Evolutionary conservation across 2,329 filamentous ascomycete genomes (phyloP).

Genomic region (Pseudocercospora fijiensis): DNA sequence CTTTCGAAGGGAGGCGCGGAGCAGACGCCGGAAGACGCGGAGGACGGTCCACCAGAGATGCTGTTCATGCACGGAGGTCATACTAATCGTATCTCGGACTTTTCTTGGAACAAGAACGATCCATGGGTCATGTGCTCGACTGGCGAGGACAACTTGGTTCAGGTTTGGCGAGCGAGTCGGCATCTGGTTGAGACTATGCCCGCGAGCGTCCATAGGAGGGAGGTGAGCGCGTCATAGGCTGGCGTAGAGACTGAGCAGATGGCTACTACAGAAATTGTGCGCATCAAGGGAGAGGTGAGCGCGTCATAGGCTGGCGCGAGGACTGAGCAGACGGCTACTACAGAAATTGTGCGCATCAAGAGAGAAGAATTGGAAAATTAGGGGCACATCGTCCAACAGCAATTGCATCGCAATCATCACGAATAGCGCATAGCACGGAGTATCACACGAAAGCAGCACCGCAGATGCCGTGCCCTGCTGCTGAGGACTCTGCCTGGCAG

Average conservation of each 20-base stretch:
- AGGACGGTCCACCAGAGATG: conserved; percentile 93
- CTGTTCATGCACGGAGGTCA: conserved; percentile 99
- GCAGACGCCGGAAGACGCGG: conserved; percentile 89
- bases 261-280: background rate
- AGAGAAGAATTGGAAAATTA: background rate
- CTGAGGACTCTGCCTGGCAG: no score
- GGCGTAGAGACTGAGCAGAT: background rate
- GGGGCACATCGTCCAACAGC: background rate
- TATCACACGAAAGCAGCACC: background rate
- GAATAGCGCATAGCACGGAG: no score
- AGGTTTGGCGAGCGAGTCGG: conserved; percentile 63
- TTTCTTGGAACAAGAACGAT: conserved; percentile 96
- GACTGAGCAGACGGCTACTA: background rate
- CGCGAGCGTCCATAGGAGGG: conserved; percentile 34
- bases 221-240: conserved; percentile 28
- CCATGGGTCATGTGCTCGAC: conserved; percentile 95
- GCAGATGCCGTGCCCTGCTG: no score
- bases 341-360: background rate
- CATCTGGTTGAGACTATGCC: conserved; percentile 39
- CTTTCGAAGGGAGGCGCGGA: conserved; percentile 88
- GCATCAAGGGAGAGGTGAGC: conserved; percentile 36
- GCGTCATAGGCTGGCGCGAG: conserved; percentile 6
- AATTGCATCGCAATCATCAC: background rate
- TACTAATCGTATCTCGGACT: conserved; percentile 94
- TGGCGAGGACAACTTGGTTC: conserved; percentile 93